Conservation (phyloP, 2,329 filamentous ascomycete species). For the Arachnomyces sp. region DNA sequence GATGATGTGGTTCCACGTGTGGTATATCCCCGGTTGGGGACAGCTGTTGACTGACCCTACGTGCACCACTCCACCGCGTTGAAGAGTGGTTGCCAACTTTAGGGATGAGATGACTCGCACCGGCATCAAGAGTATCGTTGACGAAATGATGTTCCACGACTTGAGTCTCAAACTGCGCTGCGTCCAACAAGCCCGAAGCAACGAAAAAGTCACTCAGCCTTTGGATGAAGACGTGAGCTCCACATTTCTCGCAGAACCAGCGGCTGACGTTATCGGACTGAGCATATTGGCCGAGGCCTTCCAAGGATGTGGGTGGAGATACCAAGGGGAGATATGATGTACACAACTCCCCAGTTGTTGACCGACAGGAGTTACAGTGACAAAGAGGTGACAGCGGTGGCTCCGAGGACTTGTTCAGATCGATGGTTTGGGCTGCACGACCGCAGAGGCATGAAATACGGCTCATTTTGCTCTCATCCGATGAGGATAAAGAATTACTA, state of each 20-base stretch:
- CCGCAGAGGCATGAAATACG: conserved; percentile 25
- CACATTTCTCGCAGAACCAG: conserved; percentile 46
- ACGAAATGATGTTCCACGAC: conserved; percentile 22
- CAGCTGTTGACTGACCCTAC: conserved; percentile 24
- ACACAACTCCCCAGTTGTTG: conserved; percentile 40
- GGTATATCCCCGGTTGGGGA: conserved; percentile 4
- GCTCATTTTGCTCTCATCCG: too few species aligned
- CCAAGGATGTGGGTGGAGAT: conserved; percentile 23
- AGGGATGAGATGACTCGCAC: conserved; percentile 11
- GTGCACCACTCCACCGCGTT: conserved; percentile 8
- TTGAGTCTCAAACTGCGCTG: conserved; percentile 13
- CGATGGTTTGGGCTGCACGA: conserved; percentile 16
- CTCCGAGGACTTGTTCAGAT: conserved; percentile 15
- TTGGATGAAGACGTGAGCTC: conserved; percentile 35
- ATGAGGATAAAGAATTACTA: too few species aligned
- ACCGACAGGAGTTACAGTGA: conserved; percentile 45
- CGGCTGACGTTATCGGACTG: conserved; percentile 35
- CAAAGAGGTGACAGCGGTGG: conserved; percentile 34
- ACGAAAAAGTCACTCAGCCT: conserved; percentile 22
- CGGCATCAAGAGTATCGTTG: conserved; percentile 22
- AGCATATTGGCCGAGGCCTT: conserved; percentile 34
- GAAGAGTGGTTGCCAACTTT: not conserved
- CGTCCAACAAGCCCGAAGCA: conserved; percentile 25
- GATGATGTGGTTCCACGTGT: not conserved
- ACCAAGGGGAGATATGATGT: conserved; percentile 38